phyloP scores from a whole-genome alignment of 371 early-diverging fungal species.

The Mucor indicus region DNA sequence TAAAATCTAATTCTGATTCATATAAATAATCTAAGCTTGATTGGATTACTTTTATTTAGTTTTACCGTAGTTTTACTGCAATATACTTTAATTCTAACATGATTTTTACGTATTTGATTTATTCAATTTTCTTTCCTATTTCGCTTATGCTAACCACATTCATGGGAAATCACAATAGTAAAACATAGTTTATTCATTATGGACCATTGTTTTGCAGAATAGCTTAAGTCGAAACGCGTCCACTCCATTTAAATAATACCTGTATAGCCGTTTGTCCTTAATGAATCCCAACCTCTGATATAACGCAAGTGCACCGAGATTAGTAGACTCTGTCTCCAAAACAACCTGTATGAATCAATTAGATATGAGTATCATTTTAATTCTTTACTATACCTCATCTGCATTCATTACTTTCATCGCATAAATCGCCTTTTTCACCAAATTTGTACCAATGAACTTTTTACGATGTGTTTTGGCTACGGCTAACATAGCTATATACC shows the following conservation, averaged over 20 bases:
- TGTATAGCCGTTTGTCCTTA: slow-evolving; percentile 83
- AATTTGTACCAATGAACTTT: slow-evolving; percentile 71
- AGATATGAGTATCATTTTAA: neutral
- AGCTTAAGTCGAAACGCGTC: slow-evolving; percentile 91
- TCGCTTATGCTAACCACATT: too few species aligned
- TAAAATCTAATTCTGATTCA: too few species aligned
- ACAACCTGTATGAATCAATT: slow-evolving; percentile 61
- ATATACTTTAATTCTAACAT: too few species aligned
- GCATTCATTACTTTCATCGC: slow-evolving; percentile 78
- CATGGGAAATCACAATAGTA: too few species aligned
- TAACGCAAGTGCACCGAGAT: slow-evolving; percentile 79
- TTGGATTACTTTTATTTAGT: too few species aligned
- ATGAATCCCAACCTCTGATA: slow-evolving; percentile 94
- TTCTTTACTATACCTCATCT: slow-evolving; percentile 71
- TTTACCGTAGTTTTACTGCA: too few species aligned
- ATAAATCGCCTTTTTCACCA: slow-evolving; percentile 72
- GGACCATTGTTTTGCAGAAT: slow-evolving; percentile 60
- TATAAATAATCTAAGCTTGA: too few species aligned
- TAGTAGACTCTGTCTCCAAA: slow-evolving; percentile 92
- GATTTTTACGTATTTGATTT: too few species aligned
- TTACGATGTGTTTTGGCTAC: slow-evolving; percentile 79
- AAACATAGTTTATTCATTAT: too few species aligned
- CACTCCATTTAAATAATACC: slow-evolving; percentile 92
- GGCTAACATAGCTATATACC: slow-evolving; percentile 97
- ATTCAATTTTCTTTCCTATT: too few species aligned